Evolutionary conservation across 1,139 yeast species (phyloP), one percentile per base, ranked within the genome.

Genomic region (Arxiozyma slooffiae): DNA sequence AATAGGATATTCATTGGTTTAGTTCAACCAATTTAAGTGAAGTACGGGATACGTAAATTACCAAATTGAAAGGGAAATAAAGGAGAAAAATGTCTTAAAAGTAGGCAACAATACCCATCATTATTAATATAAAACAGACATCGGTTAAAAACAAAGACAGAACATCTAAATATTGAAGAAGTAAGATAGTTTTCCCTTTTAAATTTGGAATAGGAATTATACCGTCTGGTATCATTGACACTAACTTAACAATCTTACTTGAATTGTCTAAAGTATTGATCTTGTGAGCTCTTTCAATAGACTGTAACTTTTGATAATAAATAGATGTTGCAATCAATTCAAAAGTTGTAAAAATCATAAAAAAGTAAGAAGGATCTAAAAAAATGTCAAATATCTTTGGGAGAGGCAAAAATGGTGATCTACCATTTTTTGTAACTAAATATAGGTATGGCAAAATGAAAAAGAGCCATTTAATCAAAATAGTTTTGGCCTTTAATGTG

Each of bases 161-260:
- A 23, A 75, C 60, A 50, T 74, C 77, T 59, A 67, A 61, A 56
- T 74, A 74, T 56, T 63, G 67, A 51, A 68, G 43, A n/a, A 57
- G 55, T 37, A 56, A 52, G 36, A 60, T 53, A 30, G 63, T 52
- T 50, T 60, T 60, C 20, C 65, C 64, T 36, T 54, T 61, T 23
- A 66, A 44, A 46, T 65, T 54, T 14, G 57, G 41, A 41, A 66
- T 58, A 24, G 69, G 69, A 18, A 66, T 39, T 3, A 66, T 55
- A 8, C 67, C 68, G 34, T 63, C 66, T 17, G 70, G 70, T 38
- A 67, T 56, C 53, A 66, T 52, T 14, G 64, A 55, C 20, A 61
- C 57, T 26, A 64, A 50, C 46, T 60, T 62, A 26, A 63, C 57
- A 23, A 66, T 57, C 49, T 59, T 66, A 38, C 63, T 62, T 37